Base-by-base conservation (phyloP, 805 yeast species). In the Hanseniaspora nectarophila region DNA sequence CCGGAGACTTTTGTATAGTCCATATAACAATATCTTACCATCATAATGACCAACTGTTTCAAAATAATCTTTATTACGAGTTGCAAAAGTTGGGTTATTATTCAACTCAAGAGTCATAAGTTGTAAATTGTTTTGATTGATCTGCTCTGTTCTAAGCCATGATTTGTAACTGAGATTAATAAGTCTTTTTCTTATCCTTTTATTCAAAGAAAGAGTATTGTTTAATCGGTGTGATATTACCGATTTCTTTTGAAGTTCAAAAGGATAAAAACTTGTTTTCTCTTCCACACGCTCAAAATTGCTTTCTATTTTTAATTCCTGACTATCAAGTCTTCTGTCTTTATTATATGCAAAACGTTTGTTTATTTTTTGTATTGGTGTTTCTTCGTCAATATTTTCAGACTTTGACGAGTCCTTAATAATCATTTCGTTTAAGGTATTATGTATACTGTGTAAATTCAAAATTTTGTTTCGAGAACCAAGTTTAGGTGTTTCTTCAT, bases 131-230 rank as follows among this genome's bases (percentile, higher is more conserved):
- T 28, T 16, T 2, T 15, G n/a, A 16, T 13, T 31, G n/a, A 31
- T 2, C 9, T 31, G 26, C 4, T 43, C 21, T 31, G 33, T 32
- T 39, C 52, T 32, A n/a, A 48, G n/a, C 52, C 52, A 48, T 15
- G 52, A 26, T 10, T 24, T 16, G 16, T 39, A 48, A 5, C 45
- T 48, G 23, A 32, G 23, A 15, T 13, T 18, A 12, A 48, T 40
- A 5, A 38, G 21, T 15, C 21, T n/a, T 48, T 38, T 39, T 40
- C 43, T 40, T 13, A 26, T 6, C 5, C 29, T 39, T 48, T 40
- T 48, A 24, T 29, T 40, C 0, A 48, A 3, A 23, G 20, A 9
- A 13, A 10, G 8, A 1, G 13, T 40, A 1, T 23, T 34, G 32
- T 12, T 39, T 5, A 48, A 40, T 32, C 33, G 32, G 29, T 29